Evolutionary conservation across 768 basidiomycete genomes (phyloP).

Genomic region (Tricholoma terreum): DNA sequence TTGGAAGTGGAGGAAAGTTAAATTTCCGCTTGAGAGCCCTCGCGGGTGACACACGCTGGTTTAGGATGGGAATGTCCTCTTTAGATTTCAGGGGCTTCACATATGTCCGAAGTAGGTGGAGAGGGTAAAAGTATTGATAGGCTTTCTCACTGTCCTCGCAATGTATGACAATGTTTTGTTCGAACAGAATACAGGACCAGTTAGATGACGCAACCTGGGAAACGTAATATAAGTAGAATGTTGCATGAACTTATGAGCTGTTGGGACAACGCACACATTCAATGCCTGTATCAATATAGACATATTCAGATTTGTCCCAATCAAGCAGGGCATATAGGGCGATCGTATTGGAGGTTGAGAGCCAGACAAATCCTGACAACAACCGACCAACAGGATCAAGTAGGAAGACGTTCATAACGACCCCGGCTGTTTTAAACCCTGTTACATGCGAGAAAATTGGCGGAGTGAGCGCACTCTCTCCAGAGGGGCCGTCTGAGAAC

Average conservation of each 20-base stretch:
- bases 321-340: conserved; percentile 64
- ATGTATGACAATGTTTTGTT: conserved; percentile 68
- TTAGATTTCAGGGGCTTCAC: conserved; percentile 22
- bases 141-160: conserved; percentile 67
- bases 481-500: conserved; percentile 51
- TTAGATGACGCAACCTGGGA: conserved; percentile 61
- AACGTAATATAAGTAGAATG: background rate
- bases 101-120: conserved; percentile 37
- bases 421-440: conserved; percentile 59
- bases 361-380: conserved; percentile 70
- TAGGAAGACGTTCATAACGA: conserved; percentile 77
- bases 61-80: conserved; percentile 38
- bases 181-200: conserved; percentile 73
- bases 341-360: conserved; percentile 49
- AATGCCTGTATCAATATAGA: conserved; percentile 72
- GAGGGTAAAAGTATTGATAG: conserved; percentile 68
- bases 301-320: conserved; percentile 63
- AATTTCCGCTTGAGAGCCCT: conserved; percentile 51
- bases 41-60: conserved; percentile 38
- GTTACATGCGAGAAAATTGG: conserved; percentile 61
- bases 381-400: conserved; percentile 61
- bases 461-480: conserved; percentile 30
- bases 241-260: background rate
- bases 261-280: conserved; percentile 53
- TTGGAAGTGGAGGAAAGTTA: conserved; percentile 37